phyloP scores from a whole-genome alignment of 2,329 filamentous ascomycete genomes.

The Atkinsonella hypoxylon region DNA sequence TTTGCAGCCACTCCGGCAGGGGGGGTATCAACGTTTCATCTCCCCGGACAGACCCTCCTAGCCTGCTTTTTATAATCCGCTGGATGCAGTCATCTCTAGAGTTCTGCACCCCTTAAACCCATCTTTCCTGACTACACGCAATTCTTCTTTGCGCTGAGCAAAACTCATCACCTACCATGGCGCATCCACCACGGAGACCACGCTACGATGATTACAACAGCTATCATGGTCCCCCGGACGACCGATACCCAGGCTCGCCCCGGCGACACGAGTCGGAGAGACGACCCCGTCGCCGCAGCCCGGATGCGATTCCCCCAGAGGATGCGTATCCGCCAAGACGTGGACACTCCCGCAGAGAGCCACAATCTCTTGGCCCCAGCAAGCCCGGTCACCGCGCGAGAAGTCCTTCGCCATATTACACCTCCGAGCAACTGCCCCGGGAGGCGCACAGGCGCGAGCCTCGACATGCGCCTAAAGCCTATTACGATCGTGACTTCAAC shows the following conservation, averaged over 20 bases:
- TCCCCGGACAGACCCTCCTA: not conserved
- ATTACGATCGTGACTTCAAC: conserved; percentile 1
- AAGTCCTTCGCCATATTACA: conserved; percentile 8
- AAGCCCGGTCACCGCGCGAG: conserved; percentile 5
- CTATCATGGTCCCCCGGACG: conserved; percentile 8
- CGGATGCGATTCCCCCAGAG: conserved; percentile 6
- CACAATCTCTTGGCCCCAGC: conserved; percentile 2
- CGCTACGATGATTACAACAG: conserved; percentile 18
- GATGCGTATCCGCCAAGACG: conserved; percentile 8
- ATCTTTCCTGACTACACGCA: too few species aligned
- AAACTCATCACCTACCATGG: not conserved
- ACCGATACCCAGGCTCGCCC: conserved; percentile 1
- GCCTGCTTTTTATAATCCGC: not conserved
- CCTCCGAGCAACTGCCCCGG: conserved; percentile 5
- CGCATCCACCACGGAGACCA: conserved; percentile 14
- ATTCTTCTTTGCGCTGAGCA: not conserved
- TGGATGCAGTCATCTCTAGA: too few species aligned
- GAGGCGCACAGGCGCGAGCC: conserved; percentile 2
- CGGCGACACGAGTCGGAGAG: conserved; percentile 14
- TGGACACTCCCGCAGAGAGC: conserved; percentile 5
- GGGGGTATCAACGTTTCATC: not conserved
- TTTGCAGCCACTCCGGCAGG: not conserved
- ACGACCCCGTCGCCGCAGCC: conserved; percentile 10
- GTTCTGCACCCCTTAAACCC: too few species aligned
- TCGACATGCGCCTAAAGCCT: not conserved